A percentile compares a stretch with the other conserved stretches of the same genome.
Evolutionary conservation across 2,329 filamentous ascomycete genomes (phyloP).

Genomic region (Exophiala alcalophila): DNA sequence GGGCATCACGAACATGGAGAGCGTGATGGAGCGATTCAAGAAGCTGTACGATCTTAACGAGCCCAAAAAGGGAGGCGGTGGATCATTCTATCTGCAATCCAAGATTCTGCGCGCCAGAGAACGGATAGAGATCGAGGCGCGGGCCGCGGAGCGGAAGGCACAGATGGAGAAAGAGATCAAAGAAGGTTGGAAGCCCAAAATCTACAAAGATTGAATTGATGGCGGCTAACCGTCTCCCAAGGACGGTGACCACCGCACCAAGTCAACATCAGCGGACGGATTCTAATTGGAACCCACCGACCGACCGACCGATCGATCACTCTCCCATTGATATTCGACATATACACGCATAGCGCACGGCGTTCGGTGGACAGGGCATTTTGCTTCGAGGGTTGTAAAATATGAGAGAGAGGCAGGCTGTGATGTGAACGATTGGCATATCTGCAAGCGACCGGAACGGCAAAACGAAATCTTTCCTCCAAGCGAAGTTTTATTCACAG

Average conservation of each 20-base stretch:
- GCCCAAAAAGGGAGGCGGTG: conserved; percentile 73
- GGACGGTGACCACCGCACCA: conserved; percentile 30
- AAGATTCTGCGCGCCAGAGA: conserved; percentile 91
- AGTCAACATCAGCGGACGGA: too few species aligned
- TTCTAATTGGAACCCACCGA: conserved; percentile 5
- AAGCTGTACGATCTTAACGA: conserved; percentile 91
- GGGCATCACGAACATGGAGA: conserved; percentile 73
- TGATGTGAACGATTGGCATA: conserved; percentile 2
- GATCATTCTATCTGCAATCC: conserved; percentile 97
- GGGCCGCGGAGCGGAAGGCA: conserved; percentile 66
- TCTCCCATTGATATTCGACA: conserved; percentile 8
- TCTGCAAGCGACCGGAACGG: not conserved
- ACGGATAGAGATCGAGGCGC: conserved; percentile 82
- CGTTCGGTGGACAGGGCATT: conserved; percentile 20
- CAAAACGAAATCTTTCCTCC: not conserved
- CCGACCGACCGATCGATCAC: conserved; percentile 1
- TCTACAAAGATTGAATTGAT: conserved; percentile 76
- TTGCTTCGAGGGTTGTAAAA: conserved; percentile 19
- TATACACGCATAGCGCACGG: conserved; percentile 28
- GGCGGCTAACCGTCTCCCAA: conserved; percentile 27
- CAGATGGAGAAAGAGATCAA: conserved; percentile 74
- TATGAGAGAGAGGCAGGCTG: conserved; percentile 1
- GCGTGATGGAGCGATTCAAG: conserved; percentile 86
- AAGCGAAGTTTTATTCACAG: not conserved
- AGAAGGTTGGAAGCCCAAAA: conserved; percentile 89